A percentile compares a stretch with the other conserved stretches of the same genome.
Evolutionary conservation across 352 stramenopile genomes (phyloP).

Genomic region (Pythium brachiatum): DNA sequence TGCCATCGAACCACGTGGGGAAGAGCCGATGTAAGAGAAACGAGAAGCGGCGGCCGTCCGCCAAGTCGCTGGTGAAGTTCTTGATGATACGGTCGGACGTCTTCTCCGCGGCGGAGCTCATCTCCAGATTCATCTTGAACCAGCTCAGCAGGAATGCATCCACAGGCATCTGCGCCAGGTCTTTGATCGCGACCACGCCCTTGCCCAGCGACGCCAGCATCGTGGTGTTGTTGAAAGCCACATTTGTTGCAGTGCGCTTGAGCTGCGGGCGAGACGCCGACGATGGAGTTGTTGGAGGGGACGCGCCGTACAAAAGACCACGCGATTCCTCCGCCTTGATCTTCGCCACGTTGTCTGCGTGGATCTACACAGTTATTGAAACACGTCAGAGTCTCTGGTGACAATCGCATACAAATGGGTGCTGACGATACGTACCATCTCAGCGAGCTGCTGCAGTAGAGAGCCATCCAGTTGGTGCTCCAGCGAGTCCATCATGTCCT

Average conservation of each 20-base stretch:
- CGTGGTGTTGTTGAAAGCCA: conserved; percentile 25
- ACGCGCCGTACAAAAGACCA: conserved; percentile 5
- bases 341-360: conserved; percentile 58
- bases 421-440: conserved; percentile 49
- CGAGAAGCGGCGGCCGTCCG: conserved; percentile 60
- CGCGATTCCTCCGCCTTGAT: conserved; percentile 32
- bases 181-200: conserved; percentile 46
- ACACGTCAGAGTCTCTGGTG: no score
- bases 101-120: conserved; percentile 59
- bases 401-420: no score
- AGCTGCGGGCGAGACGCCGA: neutral
- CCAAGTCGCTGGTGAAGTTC: conserved; percentile 75
- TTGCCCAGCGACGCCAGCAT: conserved; percentile 23
- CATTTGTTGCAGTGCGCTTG: conserved; percentile 13
- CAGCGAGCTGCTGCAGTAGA: conserved; percentile 29
- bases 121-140: conserved; percentile 73
- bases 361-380: no score
- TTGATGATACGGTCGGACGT: conserved; percentile 66
- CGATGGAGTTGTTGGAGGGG: conserved; percentile 6
- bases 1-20: conserved; percentile 63
- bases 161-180: conserved; percentile 68
- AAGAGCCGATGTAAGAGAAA: conserved; percentile 75
- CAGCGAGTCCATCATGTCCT: conserved; percentile 79
- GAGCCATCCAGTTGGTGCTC: conserved; percentile 70
- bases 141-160: conserved; percentile 72